Evolutionary conservation across 116 monocot genomes (phyloP).

Genomic region (Thalassia testudinum): DNA sequence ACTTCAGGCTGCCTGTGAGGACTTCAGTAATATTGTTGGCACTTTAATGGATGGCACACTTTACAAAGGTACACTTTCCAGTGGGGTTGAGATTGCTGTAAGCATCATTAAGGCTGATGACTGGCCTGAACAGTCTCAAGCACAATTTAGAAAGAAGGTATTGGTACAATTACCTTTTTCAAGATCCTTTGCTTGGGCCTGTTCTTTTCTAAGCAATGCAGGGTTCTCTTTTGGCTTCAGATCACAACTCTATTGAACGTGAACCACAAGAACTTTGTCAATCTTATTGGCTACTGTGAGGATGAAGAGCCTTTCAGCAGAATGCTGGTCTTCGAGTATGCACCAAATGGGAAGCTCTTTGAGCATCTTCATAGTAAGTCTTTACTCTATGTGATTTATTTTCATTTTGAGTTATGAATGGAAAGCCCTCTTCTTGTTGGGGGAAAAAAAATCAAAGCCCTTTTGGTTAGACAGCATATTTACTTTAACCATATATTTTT

Average conservation of each 20-base stretch:
- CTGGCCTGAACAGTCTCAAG: conserved; percentile 38
- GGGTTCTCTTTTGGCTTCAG: conserved; percentile 22
- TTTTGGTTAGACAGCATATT: too few species aligned
- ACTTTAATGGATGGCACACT: conserved; percentile 31
- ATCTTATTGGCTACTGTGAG: conserved; percentile 57
- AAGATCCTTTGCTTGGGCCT: background rate
- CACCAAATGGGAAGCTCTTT: conserved; percentile 75
- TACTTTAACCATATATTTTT: too few species aligned
- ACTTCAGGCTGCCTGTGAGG: conserved; percentile 58
- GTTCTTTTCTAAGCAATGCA: background rate
- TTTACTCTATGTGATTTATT: too few species aligned
- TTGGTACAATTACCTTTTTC: background rate
- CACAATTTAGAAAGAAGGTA: conserved; percentile 53
- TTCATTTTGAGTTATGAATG: too few species aligned
- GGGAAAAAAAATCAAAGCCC: too few species aligned
- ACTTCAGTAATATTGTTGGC: conserved; percentile 63
- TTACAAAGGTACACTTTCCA: conserved; percentile 78
- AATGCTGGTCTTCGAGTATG: conserved; percentile 88
- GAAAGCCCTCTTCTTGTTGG: too few species aligned
- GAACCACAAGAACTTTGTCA: conserved; percentile 85
- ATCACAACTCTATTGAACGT: conserved; percentile 44
- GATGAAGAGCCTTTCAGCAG: conserved; percentile 63
- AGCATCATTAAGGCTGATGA: conserved; percentile 17
- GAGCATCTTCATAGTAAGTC: conserved; percentile 65
- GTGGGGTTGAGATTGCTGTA: conserved; percentile 74